Conservation (phyloP, 2,329 filamentous ascomycete genomes). For the Pseudogymnoascus sp. region DNA sequence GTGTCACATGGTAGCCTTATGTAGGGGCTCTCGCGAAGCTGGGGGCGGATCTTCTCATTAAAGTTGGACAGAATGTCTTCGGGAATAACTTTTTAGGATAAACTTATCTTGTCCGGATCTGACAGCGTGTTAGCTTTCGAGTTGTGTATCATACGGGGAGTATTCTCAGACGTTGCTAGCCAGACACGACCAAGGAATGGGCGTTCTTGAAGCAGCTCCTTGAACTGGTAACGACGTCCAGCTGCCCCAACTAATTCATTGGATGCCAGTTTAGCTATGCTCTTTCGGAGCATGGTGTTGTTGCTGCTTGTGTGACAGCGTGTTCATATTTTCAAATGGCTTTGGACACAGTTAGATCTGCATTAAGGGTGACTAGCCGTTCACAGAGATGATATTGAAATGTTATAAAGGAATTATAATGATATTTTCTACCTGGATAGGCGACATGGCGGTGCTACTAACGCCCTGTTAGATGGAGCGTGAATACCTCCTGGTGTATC, state of each 20-base stretch:
- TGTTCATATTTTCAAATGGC: neutral
- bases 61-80: slow-evolving; percentile 10
- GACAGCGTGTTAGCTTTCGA: slow-evolving; percentile 2
- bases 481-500: neutral
- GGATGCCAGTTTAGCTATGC: slow-evolving; percentile 15
- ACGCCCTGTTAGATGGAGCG: neutral
- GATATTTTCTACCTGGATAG: neutral
- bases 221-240: slow-evolving; percentile 27
- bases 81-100: slow-evolving; percentile 11
- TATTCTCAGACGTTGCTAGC: slow-evolving; percentile 24
- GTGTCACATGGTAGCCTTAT: slow-evolving; percentile 6
- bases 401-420: neutral
- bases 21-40: slow-evolving; percentile 15
- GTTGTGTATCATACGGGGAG: slow-evolving; percentile 3
- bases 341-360: neutral
- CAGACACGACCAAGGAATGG: slow-evolving; percentile 27
- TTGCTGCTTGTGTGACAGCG: neutral
- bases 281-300: slow-evolving; percentile 10
- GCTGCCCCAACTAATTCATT: slow-evolving; percentile 21
- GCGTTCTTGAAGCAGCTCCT: slow-evolving; percentile 29
- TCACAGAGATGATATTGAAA: neutral
- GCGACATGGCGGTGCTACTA: neutral
- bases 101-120: slow-evolving; percentile 12
- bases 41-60: slow-evolving; percentile 21
- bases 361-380: neutral